phyloP scores from a whole-genome alignment of 768 basidiomycete species.

The Agrocybe praecox region DNA sequence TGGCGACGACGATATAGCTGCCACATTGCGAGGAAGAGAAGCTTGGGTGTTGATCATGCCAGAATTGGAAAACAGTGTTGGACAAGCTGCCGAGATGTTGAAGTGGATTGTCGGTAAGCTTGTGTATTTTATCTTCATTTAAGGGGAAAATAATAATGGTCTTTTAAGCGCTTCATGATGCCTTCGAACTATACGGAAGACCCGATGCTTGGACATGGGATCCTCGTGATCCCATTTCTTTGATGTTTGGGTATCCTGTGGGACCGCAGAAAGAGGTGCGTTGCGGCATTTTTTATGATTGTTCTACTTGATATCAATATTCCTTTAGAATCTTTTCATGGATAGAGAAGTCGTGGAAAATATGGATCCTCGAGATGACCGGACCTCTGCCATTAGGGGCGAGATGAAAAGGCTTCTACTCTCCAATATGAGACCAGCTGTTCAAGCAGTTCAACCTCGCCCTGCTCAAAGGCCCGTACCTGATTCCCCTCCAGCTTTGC shows the following conservation, averaged over 20 bases:
- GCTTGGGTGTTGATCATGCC: conserved; percentile 94
- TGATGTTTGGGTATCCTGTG: conserved; percentile 95
- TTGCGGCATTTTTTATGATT: conserved; percentile 9
- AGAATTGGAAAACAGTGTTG: conserved; percentile 65
- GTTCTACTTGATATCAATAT: conserved; percentile 8
- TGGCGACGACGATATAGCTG: conserved; percentile 74
- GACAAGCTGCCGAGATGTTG: conserved; percentile 80
- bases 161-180: conserved; percentile 73
- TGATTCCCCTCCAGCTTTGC: conserved; percentile 35
- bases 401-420: conserved; percentile 62
- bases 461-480: conserved; percentile 10
- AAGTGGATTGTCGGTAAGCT: conserved; percentile 86
- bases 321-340: conserved; percentile 75
- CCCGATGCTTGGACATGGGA: conserved; percentile 90
- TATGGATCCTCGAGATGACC: conserved; percentile 77
- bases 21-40: conserved; percentile 65
- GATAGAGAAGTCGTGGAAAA: conserved; percentile 80
- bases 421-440: conserved; percentile 59
- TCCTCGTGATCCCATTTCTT: conserved; percentile 73
- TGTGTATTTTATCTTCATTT: not conserved
- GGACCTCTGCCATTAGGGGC: conserved; percentile 69
- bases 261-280: conserved; percentile 83
- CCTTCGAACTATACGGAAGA: conserved; percentile 87
- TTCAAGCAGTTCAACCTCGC: conserved; percentile 24
- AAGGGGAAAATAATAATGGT: conserved; percentile 13